Conservation (phyloP, 1,139 yeast genomes). For the Candida mesenterica region DNA sequence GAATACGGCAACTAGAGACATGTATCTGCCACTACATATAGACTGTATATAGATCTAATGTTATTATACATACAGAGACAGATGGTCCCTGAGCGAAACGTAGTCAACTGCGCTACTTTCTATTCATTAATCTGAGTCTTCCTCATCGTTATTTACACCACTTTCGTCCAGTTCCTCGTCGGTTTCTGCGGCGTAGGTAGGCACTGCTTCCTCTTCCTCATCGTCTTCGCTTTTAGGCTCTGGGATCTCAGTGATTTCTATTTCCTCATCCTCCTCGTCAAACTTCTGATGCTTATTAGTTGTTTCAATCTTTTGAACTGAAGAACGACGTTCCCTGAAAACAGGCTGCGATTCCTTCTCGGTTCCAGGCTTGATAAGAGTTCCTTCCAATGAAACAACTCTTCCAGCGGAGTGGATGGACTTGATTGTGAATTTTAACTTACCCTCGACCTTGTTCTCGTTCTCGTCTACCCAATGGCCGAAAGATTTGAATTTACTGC, state of each 20-base stretch:
- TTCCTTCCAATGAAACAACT: constrained; percentile 83
- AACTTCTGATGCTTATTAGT: constrained; percentile 41
- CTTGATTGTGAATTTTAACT: constrained; percentile 69
- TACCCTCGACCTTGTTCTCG: constrained; percentile 77
- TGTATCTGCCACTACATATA: background rate
- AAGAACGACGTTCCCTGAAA: constrained; percentile 30
- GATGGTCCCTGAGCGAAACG: no score
- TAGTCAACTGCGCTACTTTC: no score
- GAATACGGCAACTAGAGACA: no score
- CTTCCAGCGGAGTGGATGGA: constrained; percentile 75
- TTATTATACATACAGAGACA: background rate
- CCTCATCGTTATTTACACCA: constrained; percentile 31
- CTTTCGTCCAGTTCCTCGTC: constrained; percentile 25
- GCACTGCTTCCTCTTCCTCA: constrained; percentile 22
- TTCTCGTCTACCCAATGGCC: constrained; percentile 86
- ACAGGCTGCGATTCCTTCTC: constrained; percentile 58
- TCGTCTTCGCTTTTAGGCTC: constrained; percentile 23
- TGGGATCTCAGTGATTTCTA: constrained; percentile 23
- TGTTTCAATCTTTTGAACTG: constrained; percentile 15
- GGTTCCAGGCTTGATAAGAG: constrained; percentile 63
- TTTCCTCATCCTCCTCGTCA: constrained; percentile 23
- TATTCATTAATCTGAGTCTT: constrained; percentile 14
- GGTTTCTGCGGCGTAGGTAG: constrained; percentile 12
- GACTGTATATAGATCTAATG: constrained; percentile 1
- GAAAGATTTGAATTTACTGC: constrained; percentile 47